These are phyloP conservation scores for Skeletonema potamos DNA, from an alignment of 108 stramenopile genomes.

Conservation along the genomic window DNA sequence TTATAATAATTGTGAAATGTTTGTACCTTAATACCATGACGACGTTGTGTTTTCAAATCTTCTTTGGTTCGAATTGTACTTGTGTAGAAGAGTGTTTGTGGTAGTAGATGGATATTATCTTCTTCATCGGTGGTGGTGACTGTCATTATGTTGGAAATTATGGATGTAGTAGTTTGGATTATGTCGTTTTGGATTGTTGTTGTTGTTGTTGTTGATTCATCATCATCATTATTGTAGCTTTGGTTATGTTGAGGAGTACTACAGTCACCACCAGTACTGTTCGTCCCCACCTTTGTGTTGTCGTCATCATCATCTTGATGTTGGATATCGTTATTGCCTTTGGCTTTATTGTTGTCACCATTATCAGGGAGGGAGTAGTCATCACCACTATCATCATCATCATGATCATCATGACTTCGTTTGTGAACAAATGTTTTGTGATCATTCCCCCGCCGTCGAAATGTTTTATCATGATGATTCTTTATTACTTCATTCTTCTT, in stretches of 20 bases:
- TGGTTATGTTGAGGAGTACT: neutral
- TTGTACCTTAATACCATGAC: neutral
- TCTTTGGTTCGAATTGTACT: neutral
- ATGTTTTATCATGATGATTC: neutral
- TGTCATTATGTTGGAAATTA: too few relatives aligned
- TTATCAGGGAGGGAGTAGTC: neutral
- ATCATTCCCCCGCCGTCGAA: neutral
- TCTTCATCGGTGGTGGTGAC: too few relatives aligned
- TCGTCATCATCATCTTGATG: neutral
- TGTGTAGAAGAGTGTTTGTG: neutral
- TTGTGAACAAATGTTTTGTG: neutral
- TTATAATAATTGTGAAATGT: neutral
- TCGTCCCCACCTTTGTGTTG: neutral
- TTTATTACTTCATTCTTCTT: neutral
- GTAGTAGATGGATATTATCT: neutral
- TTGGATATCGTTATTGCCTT: neutral
- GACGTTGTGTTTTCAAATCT: neutral
- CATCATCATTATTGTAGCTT: neutral
- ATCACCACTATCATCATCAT: neutral
- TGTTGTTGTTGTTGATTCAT: neutral
- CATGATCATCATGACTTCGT: neutral
- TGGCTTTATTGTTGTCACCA: neutral
- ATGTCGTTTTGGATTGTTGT: too few relatives aligned
- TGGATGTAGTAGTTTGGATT: too few relatives aligned
- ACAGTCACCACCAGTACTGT: neutral